These are phyloP conservation scores for Candida tropicalis DNA, from an alignment of 1,139 yeast genomes.

Conservation along the genomic window DNA sequence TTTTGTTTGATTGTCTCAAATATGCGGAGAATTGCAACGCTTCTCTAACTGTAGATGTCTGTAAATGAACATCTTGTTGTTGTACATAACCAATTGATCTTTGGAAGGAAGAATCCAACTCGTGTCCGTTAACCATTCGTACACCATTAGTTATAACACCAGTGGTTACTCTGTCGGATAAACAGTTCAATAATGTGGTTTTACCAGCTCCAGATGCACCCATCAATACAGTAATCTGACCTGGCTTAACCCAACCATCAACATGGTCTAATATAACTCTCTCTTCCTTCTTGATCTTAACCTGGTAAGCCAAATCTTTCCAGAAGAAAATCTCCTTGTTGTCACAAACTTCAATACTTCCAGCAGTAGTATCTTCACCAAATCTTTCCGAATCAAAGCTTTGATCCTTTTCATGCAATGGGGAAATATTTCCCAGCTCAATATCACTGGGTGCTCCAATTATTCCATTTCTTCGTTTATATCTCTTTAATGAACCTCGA, in stretches of 20 bases:
- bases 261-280: constrained; percentile 66
- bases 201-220: constrained; percentile 41
- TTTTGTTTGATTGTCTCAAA: constrained; percentile 36
- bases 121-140: constrained; percentile 39
- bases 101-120: constrained; percentile 37
- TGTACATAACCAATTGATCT: constrained; percentile 45
- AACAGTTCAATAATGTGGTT: constrained; percentile 35
- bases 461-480: constrained; percentile 1
- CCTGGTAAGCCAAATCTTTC: constrained; percentile 76
- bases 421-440: constrained; percentile 5
- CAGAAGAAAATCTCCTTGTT: constrained; percentile 65
- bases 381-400: constrained; percentile 10
- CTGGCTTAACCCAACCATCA: constrained; percentile 61
- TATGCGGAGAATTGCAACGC: constrained; percentile 39
- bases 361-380: background rate
- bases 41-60: constrained; percentile 39
- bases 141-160: constrained; percentile 38
- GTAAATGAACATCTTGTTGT: constrained; percentile 42
- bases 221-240: constrained; percentile 33
- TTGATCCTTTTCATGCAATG: constrained; percentile 42
- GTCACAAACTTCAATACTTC: constrained; percentile 8
- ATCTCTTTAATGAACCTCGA: constrained; percentile 17
- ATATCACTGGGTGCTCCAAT: constrained; percentile 6
- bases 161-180: constrained; percentile 35
- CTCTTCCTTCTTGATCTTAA: constrained; percentile 61